Base-by-base conservation (phyloP, 75 land plant genomes). In the Azolla pinnata region DNA sequence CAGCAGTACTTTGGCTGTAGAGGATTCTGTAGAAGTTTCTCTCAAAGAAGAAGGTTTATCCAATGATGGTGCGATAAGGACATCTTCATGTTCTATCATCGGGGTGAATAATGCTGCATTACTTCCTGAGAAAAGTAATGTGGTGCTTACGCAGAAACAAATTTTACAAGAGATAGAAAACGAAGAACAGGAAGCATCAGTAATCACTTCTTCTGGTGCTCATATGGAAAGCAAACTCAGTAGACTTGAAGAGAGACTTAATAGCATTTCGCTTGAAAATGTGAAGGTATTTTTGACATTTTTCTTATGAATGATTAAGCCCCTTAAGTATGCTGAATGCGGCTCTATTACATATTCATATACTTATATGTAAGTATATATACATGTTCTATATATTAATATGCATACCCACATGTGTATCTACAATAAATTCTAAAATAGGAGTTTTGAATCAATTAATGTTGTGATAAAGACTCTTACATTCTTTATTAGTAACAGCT, bases 31-130 rank as follows among this genome's bases (percentile, higher is more conserved):
- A 4, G 16, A 18, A 31, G 24, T 54, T 24, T 2, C 33, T 56
- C 46, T 59, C 14, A 48, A 54, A 25, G 56, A 54, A 18, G 28
- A 29, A 54, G 56, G 16, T 29, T 26, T 54, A 29, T 18, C 2
- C 56, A 28, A 16, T n/a, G n/a, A n/a, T n/a, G n/a, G n/a, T n/a
- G 49, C 49, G 2, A 46, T 18, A 46, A 14, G 49, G 21, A 46
- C 49, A 46, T 18, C 49, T 46, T 23, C n/a, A 14, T 14, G 21
- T 46, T 46, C 49, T 46, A 18, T 46, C 49, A 4, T 46, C 17
- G 14, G 49, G n/a, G n/a, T 35, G 40, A 35, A 5, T 35, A 12
- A 35, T 5, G 40, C 5, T 35, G 10, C 40, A 5, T 5, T 5
- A 12, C 40, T 35, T 35, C 10, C 12, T 35, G 10, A 5, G 12